A percentile compares a stretch with the other conserved stretches of the same genome.
Evolutionary conservation across 2,329 filamentous ascomycete species (phyloP).

Genomic region (Claviceps purpurea): DNA sequence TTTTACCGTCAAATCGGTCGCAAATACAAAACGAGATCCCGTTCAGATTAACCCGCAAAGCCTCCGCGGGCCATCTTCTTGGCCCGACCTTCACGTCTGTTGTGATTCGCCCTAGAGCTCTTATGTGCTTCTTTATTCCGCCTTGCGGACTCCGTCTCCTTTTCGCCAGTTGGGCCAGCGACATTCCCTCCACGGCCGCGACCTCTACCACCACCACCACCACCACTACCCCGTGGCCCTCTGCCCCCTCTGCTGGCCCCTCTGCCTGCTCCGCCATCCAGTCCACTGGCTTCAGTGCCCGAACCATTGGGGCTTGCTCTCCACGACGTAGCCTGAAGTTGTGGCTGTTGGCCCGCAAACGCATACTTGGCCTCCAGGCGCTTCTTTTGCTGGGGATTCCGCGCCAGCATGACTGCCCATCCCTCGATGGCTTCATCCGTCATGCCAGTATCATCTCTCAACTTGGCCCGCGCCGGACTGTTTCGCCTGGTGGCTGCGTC

Average conservation of each 20-base stretch:
- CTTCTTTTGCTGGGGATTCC: slow-evolving; percentile 55
- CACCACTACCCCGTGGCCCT: slow-evolving; percentile 16
- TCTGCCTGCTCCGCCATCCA: slow-evolving; percentile 25
- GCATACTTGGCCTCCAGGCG: slow-evolving; percentile 58
- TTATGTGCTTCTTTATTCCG: slow-evolving; percentile 74
- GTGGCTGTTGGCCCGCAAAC: slow-evolving; percentile 52
- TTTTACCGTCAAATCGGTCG: background rate
- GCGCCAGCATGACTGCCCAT: slow-evolving; percentile 74
- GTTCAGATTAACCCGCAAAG: slow-evolving; percentile 18
- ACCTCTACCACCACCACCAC: slow-evolving; percentile 21
- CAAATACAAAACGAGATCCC: slow-evolving; percentile 9
- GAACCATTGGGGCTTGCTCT: slow-evolving; percentile 37
- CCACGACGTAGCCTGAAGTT: slow-evolving; percentile 55
- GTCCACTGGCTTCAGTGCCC: slow-evolving; percentile 43
- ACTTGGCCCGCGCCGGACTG: slow-evolving; percentile 40
- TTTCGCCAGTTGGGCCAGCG: slow-evolving; percentile 52
- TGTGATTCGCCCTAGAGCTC: slow-evolving; percentile 72
- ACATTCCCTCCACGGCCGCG: slow-evolving; percentile 44
- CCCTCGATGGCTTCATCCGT: slow-evolving; percentile 90
- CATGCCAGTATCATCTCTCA: slow-evolving; percentile 72
- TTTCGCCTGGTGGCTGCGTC: slow-evolving; percentile 57
- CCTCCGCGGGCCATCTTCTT: slow-evolving; percentile 49
- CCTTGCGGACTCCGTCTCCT: slow-evolving; percentile 56
- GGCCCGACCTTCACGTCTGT: slow-evolving; percentile 57
- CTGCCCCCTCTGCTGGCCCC: slow-evolving; percentile 25